Conservation (phyloP, 331 rosid species). For the Pyrus hybrid region DNA sequence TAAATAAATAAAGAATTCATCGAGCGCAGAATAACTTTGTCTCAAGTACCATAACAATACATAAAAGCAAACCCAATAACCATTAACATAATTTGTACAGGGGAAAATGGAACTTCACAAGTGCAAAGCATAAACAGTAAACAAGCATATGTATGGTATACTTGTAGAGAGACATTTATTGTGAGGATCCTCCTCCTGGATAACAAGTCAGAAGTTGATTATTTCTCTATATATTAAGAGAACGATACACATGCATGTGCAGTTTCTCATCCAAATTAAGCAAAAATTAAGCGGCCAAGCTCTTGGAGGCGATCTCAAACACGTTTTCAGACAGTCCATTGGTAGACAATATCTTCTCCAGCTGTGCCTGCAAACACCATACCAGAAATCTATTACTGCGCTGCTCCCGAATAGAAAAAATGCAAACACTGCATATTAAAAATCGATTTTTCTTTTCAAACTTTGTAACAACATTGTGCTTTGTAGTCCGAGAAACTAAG, state of each 20-base stretch:
- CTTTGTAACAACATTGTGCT: not conserved
- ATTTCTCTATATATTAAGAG: not conserved
- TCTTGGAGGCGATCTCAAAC: conserved; percentile 92
- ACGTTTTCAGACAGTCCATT: conserved; percentile 93
- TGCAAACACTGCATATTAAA: not conserved
- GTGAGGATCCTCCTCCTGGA: not conserved
- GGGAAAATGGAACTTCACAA: not conserved
- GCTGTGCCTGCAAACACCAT: conserved; percentile 70
- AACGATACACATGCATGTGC: not conserved
- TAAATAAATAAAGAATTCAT: too few relatives aligned
- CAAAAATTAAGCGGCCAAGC: conserved; percentile 56
- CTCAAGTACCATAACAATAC: too few relatives aligned
- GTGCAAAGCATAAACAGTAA: not conserved
- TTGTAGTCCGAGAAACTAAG: not conserved
- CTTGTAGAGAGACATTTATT: not conserved
- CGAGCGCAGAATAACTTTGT: too few relatives aligned
- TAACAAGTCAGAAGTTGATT: not conserved
- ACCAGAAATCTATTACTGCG: not conserved
- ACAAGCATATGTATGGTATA: not conserved
- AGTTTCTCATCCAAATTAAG: not conserved
- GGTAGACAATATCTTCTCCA: conserved; percentile 75
- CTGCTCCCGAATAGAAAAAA: not conserved
- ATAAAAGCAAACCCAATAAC: not conserved
- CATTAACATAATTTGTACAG: not conserved
- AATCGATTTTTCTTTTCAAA: not conserved